Evolutionary conservation across 129 eudicot species (phyloP).

Genomic region (Kitagawia praeruptora): DNA sequence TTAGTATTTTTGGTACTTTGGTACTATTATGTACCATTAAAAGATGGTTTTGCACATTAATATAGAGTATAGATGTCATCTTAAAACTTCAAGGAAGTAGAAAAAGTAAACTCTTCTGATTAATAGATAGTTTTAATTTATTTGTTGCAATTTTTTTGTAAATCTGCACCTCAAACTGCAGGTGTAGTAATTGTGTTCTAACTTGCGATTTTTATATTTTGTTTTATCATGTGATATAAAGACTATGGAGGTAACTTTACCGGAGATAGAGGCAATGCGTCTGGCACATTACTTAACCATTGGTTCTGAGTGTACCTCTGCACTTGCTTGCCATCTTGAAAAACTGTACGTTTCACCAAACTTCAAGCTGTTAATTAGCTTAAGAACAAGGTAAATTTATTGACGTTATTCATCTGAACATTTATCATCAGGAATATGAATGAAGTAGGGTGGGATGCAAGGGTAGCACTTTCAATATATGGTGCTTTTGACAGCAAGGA

Average conservation of each 20-base stretch:
- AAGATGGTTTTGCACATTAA: too few species aligned
- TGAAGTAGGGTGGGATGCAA: slow-evolving; percentile 79
- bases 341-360: slow-evolving; percentile 39
- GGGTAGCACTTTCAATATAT: slow-evolving; percentile 79
- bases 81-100: neutral
- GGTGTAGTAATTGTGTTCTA: neutral
- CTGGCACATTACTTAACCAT: slow-evolving; percentile 90
- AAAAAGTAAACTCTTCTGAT: neutral
- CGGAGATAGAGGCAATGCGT: slow-evolving; percentile 89
- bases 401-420: slow-evolving; percentile 14
- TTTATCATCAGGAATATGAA: slow-evolving; percentile 37
- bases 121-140: neutral
- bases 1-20: too few species aligned
- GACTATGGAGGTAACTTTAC: slow-evolving; percentile 75
- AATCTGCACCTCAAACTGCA: neutral
- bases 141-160: neutral
- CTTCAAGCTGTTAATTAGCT: neutral
- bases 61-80: too few species aligned
- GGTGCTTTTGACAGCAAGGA: slow-evolving; percentile 71
- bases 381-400: neutral
- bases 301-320: slow-evolving; percentile 74
- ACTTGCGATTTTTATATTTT: neutral
- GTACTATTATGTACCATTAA: too few species aligned
- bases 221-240: slow-evolving; percentile 7
- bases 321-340: slow-evolving; percentile 60